Evolutionary conservation across 2,329 filamentous ascomycete genomes (phyloP), one percentile per base, ranked within the genome.

Genomic region (Aspergillus melleus): DNA sequence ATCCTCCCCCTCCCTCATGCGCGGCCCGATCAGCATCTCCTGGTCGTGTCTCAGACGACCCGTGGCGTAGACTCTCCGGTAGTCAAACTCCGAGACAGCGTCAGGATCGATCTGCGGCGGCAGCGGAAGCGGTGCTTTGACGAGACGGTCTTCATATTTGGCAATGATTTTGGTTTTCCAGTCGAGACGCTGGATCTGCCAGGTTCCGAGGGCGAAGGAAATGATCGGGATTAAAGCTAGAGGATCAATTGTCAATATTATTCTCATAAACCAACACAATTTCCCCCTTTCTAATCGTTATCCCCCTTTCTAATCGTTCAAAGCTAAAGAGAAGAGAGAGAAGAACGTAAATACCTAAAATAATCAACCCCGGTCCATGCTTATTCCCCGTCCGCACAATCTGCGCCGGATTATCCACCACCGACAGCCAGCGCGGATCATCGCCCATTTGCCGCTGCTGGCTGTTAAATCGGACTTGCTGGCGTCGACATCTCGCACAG

Each of bases 81-180:
- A 97, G 76, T 99, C 94, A 74, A 99, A 99, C 42, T 96, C 92
- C 66, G 87, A 81, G 66, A 97, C 84, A 10, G 89, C 92, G n/a
- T 82, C 79, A 0, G 91, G 89, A 73, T 98, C 92, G 64, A 99
- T 83, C 57, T 86, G 84, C 2, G 92, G 88, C 4, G 95, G 95
- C 0, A 99, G 81, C 0, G 94, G 94, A 0, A 99, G 81, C 0
- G 95, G 95, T 19, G 89, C 85, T 58, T 90, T 90, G 46, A 96
- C 85, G 39, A 99, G 84, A 5, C 94, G 90, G 80, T 99, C 93
- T 79, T 98, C 95, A 76, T 91, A 92, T 68, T 89, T 91, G 61
- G 94, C 92, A 62, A 99, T 88, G 12, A 99, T 83, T 50, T 96
- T 90, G 4, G 92, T 92, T 76, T 99, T 99, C 93, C 94, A 96